phyloP scores from a whole-genome alignment of 139 green algal genomes.

The Micractinium sp. region DNA sequence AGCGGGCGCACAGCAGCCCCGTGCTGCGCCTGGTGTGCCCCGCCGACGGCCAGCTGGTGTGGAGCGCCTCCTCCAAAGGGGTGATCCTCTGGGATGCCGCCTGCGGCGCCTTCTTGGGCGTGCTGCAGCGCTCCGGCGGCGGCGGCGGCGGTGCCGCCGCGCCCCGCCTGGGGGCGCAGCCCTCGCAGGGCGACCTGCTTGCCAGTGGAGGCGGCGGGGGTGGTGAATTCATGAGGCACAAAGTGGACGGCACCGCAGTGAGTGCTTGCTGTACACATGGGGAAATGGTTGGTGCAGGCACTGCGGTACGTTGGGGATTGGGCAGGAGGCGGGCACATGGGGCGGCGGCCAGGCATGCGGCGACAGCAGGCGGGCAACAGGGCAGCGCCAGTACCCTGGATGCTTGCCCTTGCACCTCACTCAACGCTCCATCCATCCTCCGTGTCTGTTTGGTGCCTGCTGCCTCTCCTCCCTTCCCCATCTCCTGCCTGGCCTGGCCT shows the following conservation, averaged over 20 bases:
- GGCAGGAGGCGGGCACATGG: too few relatives aligned
- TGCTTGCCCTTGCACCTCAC: too few relatives aligned
- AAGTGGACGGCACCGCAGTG: not conserved
- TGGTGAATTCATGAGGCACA: not conserved
- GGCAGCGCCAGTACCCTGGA: too few relatives aligned
- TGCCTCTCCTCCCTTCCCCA: not conserved
- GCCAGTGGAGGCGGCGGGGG: not conserved
- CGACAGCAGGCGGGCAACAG: too few relatives aligned
- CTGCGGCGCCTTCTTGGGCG: conserved; percentile 50
- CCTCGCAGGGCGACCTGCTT: not conserved
- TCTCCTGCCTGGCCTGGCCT: too few relatives aligned
- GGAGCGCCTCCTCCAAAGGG: conserved; percentile 54
- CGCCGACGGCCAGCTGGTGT: conserved; percentile 63
- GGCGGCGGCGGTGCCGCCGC: not conserved
- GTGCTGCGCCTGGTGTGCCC: conserved; percentile 42
- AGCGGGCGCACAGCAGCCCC: conserved; percentile 39
- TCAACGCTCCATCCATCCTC: too few relatives aligned
- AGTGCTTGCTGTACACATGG: too few relatives aligned
- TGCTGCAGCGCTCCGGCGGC: not conserved
- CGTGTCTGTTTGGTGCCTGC: too few relatives aligned
- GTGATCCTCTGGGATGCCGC: conserved; percentile 70
- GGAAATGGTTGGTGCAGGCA: too few relatives aligned
- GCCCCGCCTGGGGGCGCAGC: not conserved
- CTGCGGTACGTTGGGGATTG: too few relatives aligned
- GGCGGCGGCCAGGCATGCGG: too few relatives aligned